Percentiles rank a stretch among this genome's conserved stretches.
These are phyloP conservation scores for Triticum dicoccoides DNA, from an alignment of 176 grass and related monocot genomes.

Conservation along the genomic window DNA sequence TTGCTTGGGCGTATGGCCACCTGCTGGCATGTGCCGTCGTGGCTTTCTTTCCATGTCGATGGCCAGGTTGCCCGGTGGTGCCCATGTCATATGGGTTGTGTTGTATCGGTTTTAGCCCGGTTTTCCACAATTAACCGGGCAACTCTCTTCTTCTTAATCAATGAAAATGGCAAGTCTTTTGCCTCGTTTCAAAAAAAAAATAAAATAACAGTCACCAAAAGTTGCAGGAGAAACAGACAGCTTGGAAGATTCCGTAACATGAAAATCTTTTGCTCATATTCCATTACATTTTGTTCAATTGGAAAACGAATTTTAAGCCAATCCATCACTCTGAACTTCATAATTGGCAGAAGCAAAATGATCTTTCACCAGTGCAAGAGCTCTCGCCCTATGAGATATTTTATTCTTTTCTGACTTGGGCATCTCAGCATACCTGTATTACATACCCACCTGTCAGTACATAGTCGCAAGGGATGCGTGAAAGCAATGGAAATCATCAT, in stretches of 20 bases:
- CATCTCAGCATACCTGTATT: constrained; percentile 84
- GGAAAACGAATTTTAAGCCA: constrained; percentile 13
- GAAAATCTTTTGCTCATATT: background rate
- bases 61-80: too few species aligned
- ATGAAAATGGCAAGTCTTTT: too few species aligned
- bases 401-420: constrained; percentile 90
- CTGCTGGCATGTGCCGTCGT: too few species aligned
- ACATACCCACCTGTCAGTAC: background rate
- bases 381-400: constrained; percentile 83
- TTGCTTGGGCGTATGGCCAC: too few species aligned
- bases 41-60: too few species aligned
- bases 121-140: too few species aligned
- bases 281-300: background rate
- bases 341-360: constrained; percentile 76
- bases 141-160: too few species aligned
- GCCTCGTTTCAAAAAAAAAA: too few species aligned
- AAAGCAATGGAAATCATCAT: background rate
- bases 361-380: constrained; percentile 82
- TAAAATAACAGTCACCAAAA: background rate
- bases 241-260: too few species aligned
- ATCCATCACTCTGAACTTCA: constrained; percentile 41
- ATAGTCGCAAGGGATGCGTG: background rate
- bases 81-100: too few species aligned
- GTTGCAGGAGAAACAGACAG: too few species aligned
- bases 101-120: too few species aligned